Evolutionary conservation across 441 rosid genomes (phyloP).

Genomic region (Geranium incanum): DNA sequence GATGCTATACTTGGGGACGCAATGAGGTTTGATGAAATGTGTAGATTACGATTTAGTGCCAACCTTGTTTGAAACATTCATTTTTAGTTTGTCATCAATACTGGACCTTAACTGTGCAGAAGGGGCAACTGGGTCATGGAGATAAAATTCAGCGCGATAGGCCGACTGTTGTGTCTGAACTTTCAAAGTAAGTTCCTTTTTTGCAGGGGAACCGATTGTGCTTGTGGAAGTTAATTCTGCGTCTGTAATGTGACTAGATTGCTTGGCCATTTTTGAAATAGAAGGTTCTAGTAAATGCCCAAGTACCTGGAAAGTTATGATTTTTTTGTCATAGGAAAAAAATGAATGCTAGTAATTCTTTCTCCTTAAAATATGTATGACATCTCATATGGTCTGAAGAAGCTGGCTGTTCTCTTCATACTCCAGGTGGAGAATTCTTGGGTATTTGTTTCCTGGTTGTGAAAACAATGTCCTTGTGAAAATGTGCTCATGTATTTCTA

Average conservation of each 20-base stretch:
- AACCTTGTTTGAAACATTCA: neutral
- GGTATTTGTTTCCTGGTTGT: neutral
- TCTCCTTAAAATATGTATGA: neutral
- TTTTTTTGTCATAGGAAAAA: neutral
- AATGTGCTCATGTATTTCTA: neutral
- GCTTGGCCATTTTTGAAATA: neutral
- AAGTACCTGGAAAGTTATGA: neutral
- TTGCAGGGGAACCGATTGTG: neutral
- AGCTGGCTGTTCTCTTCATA: neutral
- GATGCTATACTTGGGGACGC: slow-evolving; percentile 97
- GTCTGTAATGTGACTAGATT: neutral
- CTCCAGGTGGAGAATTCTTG: neutral
- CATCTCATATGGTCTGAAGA: neutral
- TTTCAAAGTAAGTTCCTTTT: slow-evolving; percentile 53
- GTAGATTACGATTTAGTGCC: slow-evolving; percentile 7
- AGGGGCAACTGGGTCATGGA: slow-evolving; percentile 94
- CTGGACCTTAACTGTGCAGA: slow-evolving; percentile 42
- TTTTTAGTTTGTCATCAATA: slow-evolving; percentile 3
- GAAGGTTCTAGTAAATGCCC: neutral
- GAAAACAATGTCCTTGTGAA: neutral
- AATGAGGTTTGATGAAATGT: slow-evolving; percentile 56
- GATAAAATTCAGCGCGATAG: slow-evolving; percentile 82
- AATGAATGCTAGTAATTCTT: neutral
- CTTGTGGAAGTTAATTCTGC: neutral
- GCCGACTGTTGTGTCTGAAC: slow-evolving; percentile 85